Conservation (phyloP, 2,329 filamentous ascomycete species). For the Sclerotinia sclerotiorum region DNA sequence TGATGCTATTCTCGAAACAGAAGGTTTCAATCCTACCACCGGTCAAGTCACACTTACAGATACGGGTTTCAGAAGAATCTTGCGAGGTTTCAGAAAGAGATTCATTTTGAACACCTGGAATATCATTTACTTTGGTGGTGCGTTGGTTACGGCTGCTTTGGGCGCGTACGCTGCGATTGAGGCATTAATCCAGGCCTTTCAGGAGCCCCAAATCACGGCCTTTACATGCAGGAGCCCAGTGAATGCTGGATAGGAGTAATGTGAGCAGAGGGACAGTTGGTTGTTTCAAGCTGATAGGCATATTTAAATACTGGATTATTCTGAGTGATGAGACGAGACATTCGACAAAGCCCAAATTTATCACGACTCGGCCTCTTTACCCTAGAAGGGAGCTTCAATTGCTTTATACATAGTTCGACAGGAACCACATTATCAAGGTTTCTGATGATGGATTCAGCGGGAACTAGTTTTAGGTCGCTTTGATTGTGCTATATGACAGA, state of each 20-base stretch:
- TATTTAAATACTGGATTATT: background rate
- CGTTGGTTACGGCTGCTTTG: conserved; percentile 30
- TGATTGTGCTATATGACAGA: background rate
- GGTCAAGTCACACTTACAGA: conserved; percentile 24
- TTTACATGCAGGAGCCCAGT: conserved; percentile 31
- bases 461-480: background rate
- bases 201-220: conserved; percentile 30
- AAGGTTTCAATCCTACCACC: conserved; percentile 37
- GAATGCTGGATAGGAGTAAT: background rate
- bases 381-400: background rate
- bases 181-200: conserved; percentile 39
- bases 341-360: background rate
- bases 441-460: no score
- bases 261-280: no score
- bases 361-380: background rate
- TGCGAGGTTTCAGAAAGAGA: conserved; percentile 29
- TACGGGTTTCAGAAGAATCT: conserved; percentile 23
- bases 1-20: conserved; percentile 35
- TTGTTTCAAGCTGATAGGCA: background rate
- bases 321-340: no score
- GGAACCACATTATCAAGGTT: no score
- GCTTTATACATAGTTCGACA: no score
- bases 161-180: conserved; percentile 39
- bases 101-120: conserved; percentile 30
- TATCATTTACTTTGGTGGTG: conserved; percentile 32